Percentiles rank a stretch among this genome's conserved stretches.
Evolutionary conservation across 78 protist genomes (phyloP).

Genomic region (Dictyostelium capitatum): DNA sequence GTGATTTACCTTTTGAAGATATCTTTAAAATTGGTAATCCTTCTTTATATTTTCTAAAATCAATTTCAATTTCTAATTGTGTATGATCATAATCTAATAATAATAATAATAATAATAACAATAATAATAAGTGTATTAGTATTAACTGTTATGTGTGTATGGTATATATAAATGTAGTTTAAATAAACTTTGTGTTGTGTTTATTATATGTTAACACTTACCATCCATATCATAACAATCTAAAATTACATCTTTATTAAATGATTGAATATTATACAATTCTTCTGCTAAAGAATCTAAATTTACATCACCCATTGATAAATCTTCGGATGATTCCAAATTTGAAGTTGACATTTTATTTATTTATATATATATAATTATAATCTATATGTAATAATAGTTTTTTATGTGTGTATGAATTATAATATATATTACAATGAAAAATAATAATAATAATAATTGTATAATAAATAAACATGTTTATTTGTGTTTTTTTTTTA

Average conservation of each 20-base stretch:
- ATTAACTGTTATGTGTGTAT: not conserved
- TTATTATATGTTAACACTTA: not conserved
- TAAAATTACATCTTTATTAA: conserved; percentile 7
- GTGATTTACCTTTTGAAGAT: conserved; percentile 26
- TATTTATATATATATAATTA: too few species aligned
- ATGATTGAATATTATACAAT: conserved; percentile 25
- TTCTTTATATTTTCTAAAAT: conserved; percentile 7
- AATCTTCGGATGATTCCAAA: not conserved
- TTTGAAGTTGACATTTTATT: too few species aligned
- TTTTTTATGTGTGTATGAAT: too few species aligned
- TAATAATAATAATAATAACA: not conserved
- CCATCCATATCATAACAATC: conserved; percentile 12
- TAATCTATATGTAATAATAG: too few species aligned
- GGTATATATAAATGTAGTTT: not conserved
- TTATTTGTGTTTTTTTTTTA: too few species aligned
- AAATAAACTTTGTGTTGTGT: not conserved
- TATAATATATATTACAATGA: too few species aligned
- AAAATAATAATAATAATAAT: too few species aligned
- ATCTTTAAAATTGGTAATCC: conserved; percentile 26
- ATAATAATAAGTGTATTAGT: not conserved
- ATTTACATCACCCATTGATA: not conserved
- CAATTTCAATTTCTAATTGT: not conserved
- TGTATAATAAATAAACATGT: too few species aligned
- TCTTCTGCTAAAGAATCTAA: conserved; percentile 8
- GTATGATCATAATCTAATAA: conserved; percentile 24